Percentiles rank a stretch among this genome's conserved stretches.
These are phyloP conservation scores for Colletotrichum sp. DNA, from an alignment of 2,329 filamentous ascomycete genomes.

Conservation along the genomic window DNA sequence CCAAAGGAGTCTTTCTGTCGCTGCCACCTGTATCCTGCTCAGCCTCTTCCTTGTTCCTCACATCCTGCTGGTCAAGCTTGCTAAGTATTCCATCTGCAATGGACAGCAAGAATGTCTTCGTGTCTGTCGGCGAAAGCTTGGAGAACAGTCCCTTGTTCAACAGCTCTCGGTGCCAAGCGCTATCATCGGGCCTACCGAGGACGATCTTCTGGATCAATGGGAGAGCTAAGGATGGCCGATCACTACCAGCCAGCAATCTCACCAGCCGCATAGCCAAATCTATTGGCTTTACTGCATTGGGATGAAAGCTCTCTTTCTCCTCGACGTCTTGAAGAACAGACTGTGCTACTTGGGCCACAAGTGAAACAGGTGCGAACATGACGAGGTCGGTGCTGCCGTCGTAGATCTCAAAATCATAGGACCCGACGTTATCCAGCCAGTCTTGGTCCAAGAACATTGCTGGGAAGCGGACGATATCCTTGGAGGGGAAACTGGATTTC, in stretches of 20 bases:
- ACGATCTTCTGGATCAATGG: not conserved
- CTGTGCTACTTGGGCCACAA: not conserved
- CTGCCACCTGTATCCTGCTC: not conserved
- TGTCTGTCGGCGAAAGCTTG: not conserved
- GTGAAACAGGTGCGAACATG: not conserved
- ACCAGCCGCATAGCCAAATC: not conserved
- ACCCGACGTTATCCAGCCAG: not conserved
- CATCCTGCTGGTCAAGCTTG: not conserved
- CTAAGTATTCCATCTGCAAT: not conserved
- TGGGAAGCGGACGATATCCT: not conserved
- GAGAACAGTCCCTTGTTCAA: not conserved
- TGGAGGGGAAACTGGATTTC: not conserved
- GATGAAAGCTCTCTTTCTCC: not conserved
- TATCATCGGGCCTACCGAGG: not conserved
- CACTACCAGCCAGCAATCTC: not conserved
- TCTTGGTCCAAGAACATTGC: slow-evolving; percentile 1
- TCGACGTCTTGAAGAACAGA: not conserved
- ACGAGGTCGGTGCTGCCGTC: not conserved
- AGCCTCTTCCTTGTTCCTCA: not conserved
- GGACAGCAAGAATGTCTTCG: not conserved
- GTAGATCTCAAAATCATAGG: not conserved
- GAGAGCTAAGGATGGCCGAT: not conserved
- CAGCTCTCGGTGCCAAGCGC: slow-evolving; percentile 4
- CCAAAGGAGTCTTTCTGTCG: not conserved
- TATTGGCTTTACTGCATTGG: not conserved